Evolutionary conservation across 345 rosid genomes (phyloP), one percentile per base, ranked within the genome.

Genomic region (Euphorbia lathyris): DNA sequence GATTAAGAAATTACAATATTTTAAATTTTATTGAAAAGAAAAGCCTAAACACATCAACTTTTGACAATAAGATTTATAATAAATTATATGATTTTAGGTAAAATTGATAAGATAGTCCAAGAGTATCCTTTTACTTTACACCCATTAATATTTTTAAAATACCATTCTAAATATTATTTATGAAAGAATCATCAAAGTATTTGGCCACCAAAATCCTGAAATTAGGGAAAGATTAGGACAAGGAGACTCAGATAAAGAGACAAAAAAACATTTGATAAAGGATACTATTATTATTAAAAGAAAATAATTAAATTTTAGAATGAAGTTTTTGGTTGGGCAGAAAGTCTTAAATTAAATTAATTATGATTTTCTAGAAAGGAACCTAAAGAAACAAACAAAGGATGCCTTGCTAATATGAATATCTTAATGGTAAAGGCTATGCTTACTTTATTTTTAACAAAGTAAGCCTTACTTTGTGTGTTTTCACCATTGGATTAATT

Each of bases 171-270:
- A 52, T 2, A 1, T 7, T 22, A 2, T 53, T n/a, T 6, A 26
- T 26, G 20, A 67, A 52, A 20, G 10, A 4, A 3, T 1, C 51
- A 45, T 45, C 19, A 12, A 68, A 9, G n/a, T 32, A 30, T 30
- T 57, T 65, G 70, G n/a, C 65, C 55, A 56, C 59, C 58, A 42
- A 60, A 72, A 40, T 34, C 72, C 77, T 67, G 67, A 67, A 73
- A 73, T 73, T 67, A 67, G 16, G 72, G 77, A 34, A 69, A 17
- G 72, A 66, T 50, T 59, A n/a, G 63, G 61, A 38, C 65, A 43
- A 55, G 36, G 30, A 22, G 51, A 53, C 30, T 8, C 12, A 26
- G 22, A 27, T 11, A 47, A 23, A 51, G 66, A 48, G 71, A 48
- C 66, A 6, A 9, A 5, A 36, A 66, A 57, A n/a, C n/a, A n/a